These are phyloP conservation scores for Hyphopichia homilentoma DNA, from an alignment of 805 yeast genomes.

Conservation along the genomic window DNA sequence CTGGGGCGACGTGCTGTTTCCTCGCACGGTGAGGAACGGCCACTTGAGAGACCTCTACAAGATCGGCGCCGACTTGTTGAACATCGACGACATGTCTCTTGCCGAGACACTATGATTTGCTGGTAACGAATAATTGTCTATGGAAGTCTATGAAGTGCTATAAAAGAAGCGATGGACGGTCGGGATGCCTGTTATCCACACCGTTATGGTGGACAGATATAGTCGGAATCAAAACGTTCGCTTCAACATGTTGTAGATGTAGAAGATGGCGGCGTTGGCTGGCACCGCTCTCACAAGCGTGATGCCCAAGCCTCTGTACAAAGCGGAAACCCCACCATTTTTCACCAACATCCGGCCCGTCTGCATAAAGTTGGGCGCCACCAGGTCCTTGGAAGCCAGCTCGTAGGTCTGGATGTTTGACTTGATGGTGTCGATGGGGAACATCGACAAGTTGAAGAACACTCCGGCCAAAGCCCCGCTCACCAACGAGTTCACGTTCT, in stretches of 20 bases:
- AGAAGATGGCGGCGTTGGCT: conserved; percentile 84
- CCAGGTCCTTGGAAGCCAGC: conserved; percentile 10
- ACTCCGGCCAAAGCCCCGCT: conserved; percentile 91
- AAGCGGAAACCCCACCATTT: conserved; percentile 62
- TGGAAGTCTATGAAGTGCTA: too few relatives aligned
- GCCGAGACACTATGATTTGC: conserved; percentile 29
- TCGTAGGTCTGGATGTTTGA: conserved; percentile 73
- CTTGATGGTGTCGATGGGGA: conserved; percentile 90
- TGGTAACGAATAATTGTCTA: too few relatives aligned
- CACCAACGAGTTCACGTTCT: conserved; percentile 44
- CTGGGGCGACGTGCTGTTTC: conserved; percentile 77
- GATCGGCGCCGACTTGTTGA: conserved; percentile 54
- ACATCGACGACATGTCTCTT: conserved; percentile 55
- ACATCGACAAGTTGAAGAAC: conserved; percentile 71
- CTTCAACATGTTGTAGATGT: conserved; percentile 66
- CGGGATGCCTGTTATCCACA: too few relatives aligned
- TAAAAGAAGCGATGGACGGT: neutral
- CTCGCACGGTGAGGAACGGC: conserved; percentile 37
- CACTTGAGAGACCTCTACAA: conserved; percentile 49
- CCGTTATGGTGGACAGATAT: too few relatives aligned
- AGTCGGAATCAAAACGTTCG: conserved; percentile 15
- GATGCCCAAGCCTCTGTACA: conserved; percentile 83
- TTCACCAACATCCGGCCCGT: conserved; percentile 30
- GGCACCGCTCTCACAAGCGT: conserved; percentile 82
- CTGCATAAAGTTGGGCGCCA: conserved; percentile 9